Conservation (phyloP, 495 filamentous ascomycete genomes). For the Chaetomidium leptoderma region DNA sequence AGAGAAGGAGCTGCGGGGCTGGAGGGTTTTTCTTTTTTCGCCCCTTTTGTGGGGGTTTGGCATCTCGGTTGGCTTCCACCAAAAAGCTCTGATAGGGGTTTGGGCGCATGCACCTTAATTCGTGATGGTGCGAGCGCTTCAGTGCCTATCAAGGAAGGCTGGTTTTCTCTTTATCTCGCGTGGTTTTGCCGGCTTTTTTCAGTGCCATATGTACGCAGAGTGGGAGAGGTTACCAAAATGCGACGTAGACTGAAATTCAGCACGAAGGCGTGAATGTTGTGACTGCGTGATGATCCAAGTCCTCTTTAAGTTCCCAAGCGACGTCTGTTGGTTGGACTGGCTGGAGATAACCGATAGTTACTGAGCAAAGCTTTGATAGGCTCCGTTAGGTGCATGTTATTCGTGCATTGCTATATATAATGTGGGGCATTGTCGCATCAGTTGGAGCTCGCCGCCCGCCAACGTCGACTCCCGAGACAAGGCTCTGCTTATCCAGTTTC, state of each 20-base stretch:
- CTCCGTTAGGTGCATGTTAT: too few relatives aligned
- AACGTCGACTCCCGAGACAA: not conserved
- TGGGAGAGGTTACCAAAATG: slow-evolving; percentile 34
- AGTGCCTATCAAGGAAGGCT: slow-evolving; percentile 29
- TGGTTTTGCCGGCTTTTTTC: slow-evolving; percentile 22
- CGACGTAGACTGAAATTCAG: slow-evolving; percentile 36
- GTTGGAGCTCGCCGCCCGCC: too few relatives aligned
- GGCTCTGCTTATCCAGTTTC: not conserved
- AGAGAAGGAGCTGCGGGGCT: slow-evolving; percentile 22
- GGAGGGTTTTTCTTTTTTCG: slow-evolving; percentile 16
- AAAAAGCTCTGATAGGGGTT: slow-evolving; percentile 30
- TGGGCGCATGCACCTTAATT: slow-evolving; percentile 29
- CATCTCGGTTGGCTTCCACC: slow-evolving; percentile 29
- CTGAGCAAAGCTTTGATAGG: too few relatives aligned
- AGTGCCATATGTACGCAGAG: slow-evolving; percentile 33
- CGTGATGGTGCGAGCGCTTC: slow-evolving; percentile 31
- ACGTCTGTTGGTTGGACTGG: not conserved
- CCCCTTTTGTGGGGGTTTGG: slow-evolving; percentile 25
- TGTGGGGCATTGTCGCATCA: too few relatives aligned
- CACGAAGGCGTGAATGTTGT: slow-evolving; percentile 2
- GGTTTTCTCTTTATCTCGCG: slow-evolving; percentile 26
- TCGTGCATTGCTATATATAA: too few relatives aligned
- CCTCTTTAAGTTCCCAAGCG: too few relatives aligned
- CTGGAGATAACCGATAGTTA: too few relatives aligned
- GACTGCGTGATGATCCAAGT: not conserved